Conservation (phyloP, 2,329 filamentous ascomycete species). For the Sporothrix luriei region DNA sequence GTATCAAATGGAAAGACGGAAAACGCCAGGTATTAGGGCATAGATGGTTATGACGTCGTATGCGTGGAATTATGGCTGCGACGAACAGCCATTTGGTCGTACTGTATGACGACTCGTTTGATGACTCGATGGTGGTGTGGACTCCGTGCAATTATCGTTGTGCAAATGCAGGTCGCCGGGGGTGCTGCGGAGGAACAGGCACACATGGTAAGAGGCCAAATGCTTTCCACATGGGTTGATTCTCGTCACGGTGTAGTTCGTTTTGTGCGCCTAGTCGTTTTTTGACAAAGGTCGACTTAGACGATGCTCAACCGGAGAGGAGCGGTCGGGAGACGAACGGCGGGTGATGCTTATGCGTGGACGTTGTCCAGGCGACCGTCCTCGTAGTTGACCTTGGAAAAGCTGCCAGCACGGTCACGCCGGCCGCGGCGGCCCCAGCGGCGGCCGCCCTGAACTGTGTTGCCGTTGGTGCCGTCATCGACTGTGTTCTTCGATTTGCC, state of each 20-base stretch:
- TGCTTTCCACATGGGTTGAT: background rate
- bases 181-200: constrained; percentile 10
- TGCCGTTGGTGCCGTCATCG: constrained; percentile 20
- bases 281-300: background rate
- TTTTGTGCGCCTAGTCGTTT: background rate
- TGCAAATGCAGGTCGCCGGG: background rate
- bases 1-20: constrained; percentile 24
- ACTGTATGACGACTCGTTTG: background rate
- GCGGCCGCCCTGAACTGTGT: background rate
- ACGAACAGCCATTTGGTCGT: background rate
- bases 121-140: background rate
- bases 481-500: background rate
- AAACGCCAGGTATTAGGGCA: constrained; percentile 19
- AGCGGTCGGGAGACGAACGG: too few relatives aligned
- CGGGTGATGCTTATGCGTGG: constrained; percentile 23
- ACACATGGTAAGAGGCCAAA: background rate
- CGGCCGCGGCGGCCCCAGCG: constrained; percentile 24
- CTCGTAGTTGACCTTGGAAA: constrained; percentile 35
- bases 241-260: constrained; percentile 12
- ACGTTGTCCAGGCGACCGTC: constrained; percentile 32
- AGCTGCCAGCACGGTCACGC: constrained; percentile 33
- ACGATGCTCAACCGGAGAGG: background rate
- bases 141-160: background rate
- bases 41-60: background rate
- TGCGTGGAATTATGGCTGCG: background rate